Evolutionary conservation across 2,329 filamentous ascomycete genomes (phyloP).

Genomic region (Pestalotiopsis sp.): DNA sequence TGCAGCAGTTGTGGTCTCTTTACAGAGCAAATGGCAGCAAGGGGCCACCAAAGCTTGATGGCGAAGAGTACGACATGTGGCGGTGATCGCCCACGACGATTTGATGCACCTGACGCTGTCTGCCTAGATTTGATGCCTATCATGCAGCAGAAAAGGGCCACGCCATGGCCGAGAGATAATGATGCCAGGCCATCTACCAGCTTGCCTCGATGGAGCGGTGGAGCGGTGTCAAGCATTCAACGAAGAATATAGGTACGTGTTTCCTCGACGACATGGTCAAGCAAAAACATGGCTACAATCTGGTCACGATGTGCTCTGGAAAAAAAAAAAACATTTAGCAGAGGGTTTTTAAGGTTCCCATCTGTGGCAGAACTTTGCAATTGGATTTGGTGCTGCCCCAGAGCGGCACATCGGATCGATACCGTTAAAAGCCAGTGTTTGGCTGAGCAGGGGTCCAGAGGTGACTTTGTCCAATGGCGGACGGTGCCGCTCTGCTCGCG

Average conservation of each 20-base stretch:
- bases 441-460: background rate
- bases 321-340: too few relatives aligned
- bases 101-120: background rate
- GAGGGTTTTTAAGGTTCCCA: too few relatives aligned
- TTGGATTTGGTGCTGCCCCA: background rate
- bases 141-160: background rate
- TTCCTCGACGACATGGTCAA: too few relatives aligned
- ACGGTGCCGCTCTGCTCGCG: slow-evolving; percentile 6
- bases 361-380: too few relatives aligned
- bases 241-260: too few relatives aligned
- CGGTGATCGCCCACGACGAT: background rate
- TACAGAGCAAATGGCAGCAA: background rate
- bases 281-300: too few relatives aligned
- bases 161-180: too few relatives aligned
- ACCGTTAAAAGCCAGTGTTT: background rate
- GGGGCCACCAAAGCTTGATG: background rate
- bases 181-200: too few relatives aligned
- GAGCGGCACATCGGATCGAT: background rate
- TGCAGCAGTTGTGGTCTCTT: background rate
- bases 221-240: too few relatives aligned
- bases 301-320: too few relatives aligned
- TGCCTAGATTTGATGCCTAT: background rate
- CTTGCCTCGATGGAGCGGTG: too few relatives aligned
- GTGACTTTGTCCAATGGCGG: slow-evolving; percentile 7
- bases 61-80: background rate